These are phyloP conservation scores for Solanum verrucosum DNA, from an alignment of 257 asterid species.

Conservation along the genomic window DNA sequence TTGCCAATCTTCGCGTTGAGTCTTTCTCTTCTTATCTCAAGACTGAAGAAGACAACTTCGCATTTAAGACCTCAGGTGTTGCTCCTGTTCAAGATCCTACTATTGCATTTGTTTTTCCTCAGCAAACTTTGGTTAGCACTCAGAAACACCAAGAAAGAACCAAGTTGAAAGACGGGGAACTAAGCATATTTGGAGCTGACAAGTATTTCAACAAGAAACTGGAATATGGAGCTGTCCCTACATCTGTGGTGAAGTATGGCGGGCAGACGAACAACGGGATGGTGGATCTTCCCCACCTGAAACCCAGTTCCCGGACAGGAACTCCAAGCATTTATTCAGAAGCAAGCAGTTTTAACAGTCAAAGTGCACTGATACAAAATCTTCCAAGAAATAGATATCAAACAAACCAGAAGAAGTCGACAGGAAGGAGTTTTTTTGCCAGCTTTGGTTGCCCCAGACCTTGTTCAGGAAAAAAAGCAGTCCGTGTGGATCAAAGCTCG, in stretches of 20 bases:
- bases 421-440: slow-evolving; percentile 25
- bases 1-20: slow-evolving; percentile 18
- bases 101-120: slow-evolving; percentile 29
- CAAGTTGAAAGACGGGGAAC: slow-evolving; percentile 28
- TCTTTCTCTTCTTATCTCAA: slow-evolving; percentile 26
- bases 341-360: slow-evolving; percentile 47
- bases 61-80: slow-evolving; percentile 26
- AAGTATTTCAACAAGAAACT: slow-evolving; percentile 55
- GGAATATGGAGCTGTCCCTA: slow-evolving; percentile 14
- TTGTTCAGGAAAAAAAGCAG: slow-evolving; percentile 44
- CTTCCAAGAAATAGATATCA: slow-evolving; percentile 5
- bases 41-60: slow-evolving; percentile 22
- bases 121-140: neutral
- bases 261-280: neutral
- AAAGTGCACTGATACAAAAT: slow-evolving; percentile 20
- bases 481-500: slow-evolving; percentile 3
- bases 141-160: slow-evolving; percentile 2
- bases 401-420: slow-evolving; percentile 30
- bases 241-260: neutral
- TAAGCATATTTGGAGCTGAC: slow-evolving; percentile 51
- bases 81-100: slow-evolving; percentile 35
- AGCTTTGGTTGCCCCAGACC: slow-evolving; percentile 46
- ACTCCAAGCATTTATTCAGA: slow-evolving; percentile 45
- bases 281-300: neutral
- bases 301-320: slow-evolving; percentile 10